Evolutionary conservation across 2,329 filamentous ascomycete species (phyloP), one percentile per base, ranked within the genome.

Genomic region (Dactylella cylindrospora): DNA sequence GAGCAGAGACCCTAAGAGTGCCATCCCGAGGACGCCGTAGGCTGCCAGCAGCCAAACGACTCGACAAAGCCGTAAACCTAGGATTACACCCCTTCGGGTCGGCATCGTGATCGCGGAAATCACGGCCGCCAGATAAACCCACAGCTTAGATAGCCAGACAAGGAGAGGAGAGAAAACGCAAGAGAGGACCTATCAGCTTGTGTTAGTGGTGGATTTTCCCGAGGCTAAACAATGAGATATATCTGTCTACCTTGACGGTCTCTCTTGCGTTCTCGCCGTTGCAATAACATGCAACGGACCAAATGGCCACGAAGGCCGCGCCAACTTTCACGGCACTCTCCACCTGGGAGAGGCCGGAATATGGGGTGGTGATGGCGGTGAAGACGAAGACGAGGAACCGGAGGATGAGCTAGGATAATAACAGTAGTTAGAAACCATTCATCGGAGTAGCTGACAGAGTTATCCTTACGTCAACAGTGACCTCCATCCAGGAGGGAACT

Each of bases 391-490:
- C 40, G 41, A 61, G 17, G 35, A 38, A 7, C 22, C 32, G 10
- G 3, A 53, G 55, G 47, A 53, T 28, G 55, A 61, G 55, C 55
- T 61, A 17, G 6, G 15, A 39, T 15, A 38, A 3, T 22, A 47
- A 25, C 45, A 39, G 23, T 17, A 29, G 15, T 7, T 17, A 13
- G 33, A 8, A 47, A 39, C 29, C 26, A 15, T 23, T 26, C n/a
- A 12, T 6, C 17, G 6, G 2, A 17, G 22, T 10, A 33, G 25
- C 32, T 41, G 7, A 7, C 8, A 41, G n/a, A 3, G 19, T 4
- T 17, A 61, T n/a, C n/a, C 47, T 53, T 39, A 61, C 55, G 55
- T 61, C 55, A 33, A 47, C 20, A 25, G 53, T 40, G 55, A 53
- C 55, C 47, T 53, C 55, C 7, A 22, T 47, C 55, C 55, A 49